Conservation (phyloP, 164 flowering plant genomes). For the Berberis thunbergii region DNA sequence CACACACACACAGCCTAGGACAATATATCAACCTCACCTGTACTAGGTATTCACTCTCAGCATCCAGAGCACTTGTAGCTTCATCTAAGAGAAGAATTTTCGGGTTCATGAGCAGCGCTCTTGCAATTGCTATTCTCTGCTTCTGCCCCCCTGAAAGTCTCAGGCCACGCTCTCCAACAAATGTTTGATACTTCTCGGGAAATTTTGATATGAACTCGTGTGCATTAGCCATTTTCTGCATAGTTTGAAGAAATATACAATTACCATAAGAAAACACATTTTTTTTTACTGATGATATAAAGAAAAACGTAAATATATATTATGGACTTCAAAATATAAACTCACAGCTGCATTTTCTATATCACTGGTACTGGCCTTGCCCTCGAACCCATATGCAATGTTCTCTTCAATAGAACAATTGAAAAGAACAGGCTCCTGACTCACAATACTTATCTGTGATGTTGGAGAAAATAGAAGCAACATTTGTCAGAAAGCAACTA, state of each 20-base stretch:
- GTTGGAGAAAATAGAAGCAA: not conserved
- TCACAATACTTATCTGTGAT: constrained; percentile 85
- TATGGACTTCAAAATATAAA: not conserved
- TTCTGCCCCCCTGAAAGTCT: constrained; percentile 96
- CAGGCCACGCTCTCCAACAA: constrained; percentile 91
- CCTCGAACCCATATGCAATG: constrained; percentile 83
- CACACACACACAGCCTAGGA: too few species aligned
- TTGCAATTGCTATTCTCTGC: constrained; percentile 92
- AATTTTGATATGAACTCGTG: constrained; percentile 83
- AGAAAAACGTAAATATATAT: too few species aligned
- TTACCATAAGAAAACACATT: too few species aligned
- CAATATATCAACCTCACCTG: constrained; percentile 38
- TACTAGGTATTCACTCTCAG: constrained; percentile 91
- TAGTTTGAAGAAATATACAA: not conserved
- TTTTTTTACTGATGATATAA: too few species aligned
- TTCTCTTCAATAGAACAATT: constrained; percentile 92
- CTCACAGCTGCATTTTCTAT: constrained; percentile 92
- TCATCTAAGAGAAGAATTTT: constrained; percentile 84
- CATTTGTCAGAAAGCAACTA: too few species aligned
- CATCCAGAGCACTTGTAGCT: constrained; percentile 98
- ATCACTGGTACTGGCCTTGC: constrained; percentile 53
- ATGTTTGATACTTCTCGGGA: constrained; percentile 79
- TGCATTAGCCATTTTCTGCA: constrained; percentile 98
- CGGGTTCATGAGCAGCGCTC: constrained; percentile 92
- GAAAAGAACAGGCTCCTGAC: constrained; percentile 97